These are phyloP conservation scores for Carallia brachiata DNA, from an alignment of 345 rosid species.

Conservation along the genomic window DNA sequence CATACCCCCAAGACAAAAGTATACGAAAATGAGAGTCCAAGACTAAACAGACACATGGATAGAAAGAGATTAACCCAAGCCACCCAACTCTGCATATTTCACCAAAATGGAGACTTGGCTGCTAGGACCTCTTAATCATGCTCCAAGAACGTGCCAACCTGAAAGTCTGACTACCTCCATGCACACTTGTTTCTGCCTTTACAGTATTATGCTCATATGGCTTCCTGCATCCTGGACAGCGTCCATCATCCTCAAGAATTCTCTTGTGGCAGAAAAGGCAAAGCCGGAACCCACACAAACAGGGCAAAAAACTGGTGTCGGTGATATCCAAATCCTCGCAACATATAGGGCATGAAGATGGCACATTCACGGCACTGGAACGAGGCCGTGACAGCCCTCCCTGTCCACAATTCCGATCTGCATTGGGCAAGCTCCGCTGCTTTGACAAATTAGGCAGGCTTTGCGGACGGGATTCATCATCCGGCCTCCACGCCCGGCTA, in stretches of 20 bases:
- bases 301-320: conserved; percentile 77
- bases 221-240: conserved; percentile 96
- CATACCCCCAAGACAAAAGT: conserved; percentile 44
- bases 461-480: conserved; percentile 75
- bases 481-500: conserved; percentile 75
- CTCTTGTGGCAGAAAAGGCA: conserved; percentile 97
- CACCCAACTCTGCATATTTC: conserved; percentile 22
- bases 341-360: conserved; percentile 53
- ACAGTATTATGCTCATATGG: conserved; percentile 50
- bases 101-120: conserved; percentile 27
- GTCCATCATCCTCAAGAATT: conserved; percentile 85
- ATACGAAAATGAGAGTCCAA: conserved; percentile 37
- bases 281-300: conserved; percentile 82
- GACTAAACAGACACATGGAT: conserved; percentile 29
- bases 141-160: conserved; percentile 74
- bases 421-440: conserved; percentile 56
- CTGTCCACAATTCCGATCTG: conserved; percentile 43
- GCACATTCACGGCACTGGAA: conserved; percentile 26
- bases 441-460: conserved; percentile 73
- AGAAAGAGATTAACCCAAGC: conserved; percentile 32
- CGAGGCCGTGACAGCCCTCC: conserved; percentile 45
- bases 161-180: conserved; percentile 52
- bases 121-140: conserved; percentile 79
- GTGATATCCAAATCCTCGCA: conserved; percentile 88
- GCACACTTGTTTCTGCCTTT: conserved; percentile 52